A percentile compares a stretch with the other conserved stretches of the same genome.
Conservation (phyloP, 2,329 filamentous ascomycete species). For the Fusarium euwallaceae region DNA sequence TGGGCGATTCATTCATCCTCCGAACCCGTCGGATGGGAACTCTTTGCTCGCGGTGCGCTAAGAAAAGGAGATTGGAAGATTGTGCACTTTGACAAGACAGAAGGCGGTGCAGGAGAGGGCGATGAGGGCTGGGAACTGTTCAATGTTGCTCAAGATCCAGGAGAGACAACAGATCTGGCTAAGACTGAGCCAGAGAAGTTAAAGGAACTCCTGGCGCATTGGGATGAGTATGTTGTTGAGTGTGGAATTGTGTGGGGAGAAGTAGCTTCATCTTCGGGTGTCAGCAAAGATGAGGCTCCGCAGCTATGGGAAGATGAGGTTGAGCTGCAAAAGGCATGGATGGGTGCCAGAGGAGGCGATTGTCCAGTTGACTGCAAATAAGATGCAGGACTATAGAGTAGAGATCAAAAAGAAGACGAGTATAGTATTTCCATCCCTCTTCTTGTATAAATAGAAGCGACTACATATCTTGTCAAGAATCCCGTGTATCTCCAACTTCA, state of each 20-base stretch:
- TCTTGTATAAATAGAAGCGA: no score
- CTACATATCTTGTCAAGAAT: no score
- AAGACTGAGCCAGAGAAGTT: conserved; percentile 26
- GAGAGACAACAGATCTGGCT: not conserved
- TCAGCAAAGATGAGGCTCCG: conserved; percentile 10
- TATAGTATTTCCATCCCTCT: no score
- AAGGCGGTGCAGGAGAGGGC: conserved; percentile 35
- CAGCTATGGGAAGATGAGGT: not conserved
- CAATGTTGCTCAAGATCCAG: not conserved
- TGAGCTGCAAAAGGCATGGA: not conserved
- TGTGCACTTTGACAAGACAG: conserved; percentile 45
- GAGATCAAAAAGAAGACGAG: not conserved
- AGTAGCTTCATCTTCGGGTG: not conserved
- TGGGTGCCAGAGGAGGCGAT: not conserved
- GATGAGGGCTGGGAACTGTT: conserved; percentile 35
- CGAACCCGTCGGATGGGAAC: conserved; percentile 34
- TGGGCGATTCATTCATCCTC: not conserved
- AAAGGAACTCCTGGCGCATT: conserved; percentile 45
- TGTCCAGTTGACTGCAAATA: not conserved
- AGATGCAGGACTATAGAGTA: not conserved
- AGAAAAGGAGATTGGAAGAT: conserved; percentile 53
- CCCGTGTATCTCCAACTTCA: not conserved
- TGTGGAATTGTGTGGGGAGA: conserved; percentile 24
- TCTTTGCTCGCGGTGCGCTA: conserved; percentile 51
- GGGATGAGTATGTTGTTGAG: conserved; percentile 51